These are phyloP conservation scores for Salvia hispanica DNA, from an alignment of 257 asterid species.

Conservation along the genomic window DNA sequence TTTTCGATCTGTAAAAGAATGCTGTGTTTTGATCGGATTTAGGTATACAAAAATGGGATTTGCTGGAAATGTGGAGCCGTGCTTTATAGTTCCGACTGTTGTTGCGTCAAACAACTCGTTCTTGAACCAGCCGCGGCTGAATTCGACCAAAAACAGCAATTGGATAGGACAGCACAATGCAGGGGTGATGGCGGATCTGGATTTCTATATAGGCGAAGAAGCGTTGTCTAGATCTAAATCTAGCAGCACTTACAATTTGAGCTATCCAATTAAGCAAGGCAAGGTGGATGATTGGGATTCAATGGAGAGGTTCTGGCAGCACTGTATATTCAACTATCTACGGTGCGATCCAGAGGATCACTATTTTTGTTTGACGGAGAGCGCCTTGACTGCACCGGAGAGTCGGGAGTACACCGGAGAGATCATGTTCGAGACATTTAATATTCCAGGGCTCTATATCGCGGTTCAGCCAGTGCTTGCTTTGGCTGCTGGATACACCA, in stretches of 20 bases:
- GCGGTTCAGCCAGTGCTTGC: slow-evolving; percentile 99
- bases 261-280: slow-evolving; percentile 85
- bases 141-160: slow-evolving; percentile 60
- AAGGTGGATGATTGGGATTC: slow-evolving; percentile 97
- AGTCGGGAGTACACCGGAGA: slow-evolving; percentile 92
- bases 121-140: slow-evolving; percentile 64
- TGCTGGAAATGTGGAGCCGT: slow-evolving; percentile 98
- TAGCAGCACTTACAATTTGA: slow-evolving; percentile 61
- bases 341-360: slow-evolving; percentile 99
- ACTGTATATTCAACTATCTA: slow-evolving; percentile 77
- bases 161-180: slow-evolving; percentile 89
- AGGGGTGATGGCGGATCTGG: slow-evolving; percentile 99
- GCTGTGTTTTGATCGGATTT: slow-evolving; percentile 1
- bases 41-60: slow-evolving; percentile 97
- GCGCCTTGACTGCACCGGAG: slow-evolving; percentile 96
- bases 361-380: slow-evolving; percentile 89
- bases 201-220: slow-evolving; percentile 89
- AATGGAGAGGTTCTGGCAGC: slow-evolving; percentile 99
- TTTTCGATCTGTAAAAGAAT: neutral
- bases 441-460: slow-evolving; percentile 91
- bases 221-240: slow-evolving; percentile 82
- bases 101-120: slow-evolving; percentile 85
- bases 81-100: slow-evolving; percentile 84
- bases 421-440: slow-evolving; percentile 97
- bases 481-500: slow-evolving; percentile 96